Evolutionary conservation across 768 basidiomycete genomes (phyloP).

Genomic region (Tylopilus cervinicoccineus): DNA sequence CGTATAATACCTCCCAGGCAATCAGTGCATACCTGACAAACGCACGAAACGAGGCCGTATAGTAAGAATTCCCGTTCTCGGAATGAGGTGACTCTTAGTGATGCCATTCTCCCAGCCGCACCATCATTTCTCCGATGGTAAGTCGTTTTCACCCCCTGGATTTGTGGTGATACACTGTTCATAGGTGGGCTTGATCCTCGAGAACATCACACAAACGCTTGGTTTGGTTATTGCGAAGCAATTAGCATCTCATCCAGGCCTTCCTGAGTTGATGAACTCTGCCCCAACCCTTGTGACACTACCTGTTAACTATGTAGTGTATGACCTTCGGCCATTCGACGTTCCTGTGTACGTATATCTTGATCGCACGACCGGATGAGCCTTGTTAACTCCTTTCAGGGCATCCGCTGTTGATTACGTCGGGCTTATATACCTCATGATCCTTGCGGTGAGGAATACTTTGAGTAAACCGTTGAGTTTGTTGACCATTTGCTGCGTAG

Average conservation of each 20-base stretch:
- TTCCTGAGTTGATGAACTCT: conserved; percentile 35
- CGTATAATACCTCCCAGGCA: conserved; percentile 46
- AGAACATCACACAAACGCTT: conserved; percentile 36
- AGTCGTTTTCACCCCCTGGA: not conserved
- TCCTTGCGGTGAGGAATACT: conserved; percentile 22
- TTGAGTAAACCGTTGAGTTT: not conserved
- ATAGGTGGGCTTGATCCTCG: conserved; percentile 32
- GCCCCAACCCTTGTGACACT: conserved; percentile 48
- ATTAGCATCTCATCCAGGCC: conserved; percentile 26
- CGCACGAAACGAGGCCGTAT: conserved; percentile 57
- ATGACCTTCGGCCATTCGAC: conserved; percentile 56
- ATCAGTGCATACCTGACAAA: conserved; percentile 46
- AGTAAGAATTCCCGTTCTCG: conserved; percentile 36
- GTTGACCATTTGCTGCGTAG: conserved; percentile 12
- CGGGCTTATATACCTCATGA: conserved; percentile 50
- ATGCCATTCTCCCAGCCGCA: conserved; percentile 17
- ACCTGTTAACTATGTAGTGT: conserved; percentile 45
- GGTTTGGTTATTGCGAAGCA: conserved; percentile 29
- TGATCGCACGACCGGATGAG: not conserved
- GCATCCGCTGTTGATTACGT: conserved; percentile 51
- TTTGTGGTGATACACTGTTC: not conserved
- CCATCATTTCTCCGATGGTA: conserved; percentile 12
- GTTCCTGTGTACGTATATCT: conserved; percentile 50
- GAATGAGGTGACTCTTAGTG: not conserved
- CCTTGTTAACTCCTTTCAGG: conserved; percentile 24